Evolutionary conservation across 2,329 filamentous ascomycete species (phyloP).

Genomic region (Nigrospora osmanthi): DNA sequence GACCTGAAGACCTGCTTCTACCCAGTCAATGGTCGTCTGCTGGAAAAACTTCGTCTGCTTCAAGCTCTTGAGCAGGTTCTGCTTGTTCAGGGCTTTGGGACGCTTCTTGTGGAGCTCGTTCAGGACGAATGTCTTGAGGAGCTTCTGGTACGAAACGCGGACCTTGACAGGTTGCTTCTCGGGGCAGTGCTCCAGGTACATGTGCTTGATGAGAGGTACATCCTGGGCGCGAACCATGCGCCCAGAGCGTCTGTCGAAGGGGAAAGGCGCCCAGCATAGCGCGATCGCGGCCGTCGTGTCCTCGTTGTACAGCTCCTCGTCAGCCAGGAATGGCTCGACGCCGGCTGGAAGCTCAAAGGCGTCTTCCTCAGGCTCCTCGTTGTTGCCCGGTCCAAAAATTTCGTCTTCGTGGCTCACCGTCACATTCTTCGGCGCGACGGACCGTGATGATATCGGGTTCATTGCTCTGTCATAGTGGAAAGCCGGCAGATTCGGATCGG

Average conservation of each 20-base stretch:
- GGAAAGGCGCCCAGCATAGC: conserved; percentile 96
- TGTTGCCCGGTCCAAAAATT: conserved; percentile 75
- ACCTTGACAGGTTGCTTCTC: conserved; percentile 88
- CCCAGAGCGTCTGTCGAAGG: conserved; percentile 88
- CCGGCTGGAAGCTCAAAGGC: conserved; percentile 76
- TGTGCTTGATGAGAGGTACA: conserved; percentile 94
- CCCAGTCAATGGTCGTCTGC: conserved; percentile 98
- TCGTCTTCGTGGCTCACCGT: conserved; percentile 88
- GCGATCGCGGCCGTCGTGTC: conserved; percentile 89
- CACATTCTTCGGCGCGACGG: conserved; percentile 91
- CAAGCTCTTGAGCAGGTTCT: conserved; percentile 79
- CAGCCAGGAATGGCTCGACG: conserved; percentile 79
- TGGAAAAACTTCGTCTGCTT: conserved; percentile 99
- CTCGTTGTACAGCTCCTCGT: conserved; percentile 81
- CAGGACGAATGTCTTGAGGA: conserved; percentile 90
- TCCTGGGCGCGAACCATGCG: conserved; percentile 96
- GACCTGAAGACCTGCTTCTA: conserved; percentile 95
- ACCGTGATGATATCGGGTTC: conserved; percentile 93
- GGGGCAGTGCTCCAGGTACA: conserved; percentile 95
- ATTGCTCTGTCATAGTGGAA: conserved; percentile 98
- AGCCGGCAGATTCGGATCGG: conserved; percentile 82
- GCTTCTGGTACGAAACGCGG: conserved; percentile 94
- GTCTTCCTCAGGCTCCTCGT: conserved; percentile 68
- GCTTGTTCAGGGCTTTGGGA: conserved; percentile 91
- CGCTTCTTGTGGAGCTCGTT: conserved; percentile 96